phyloP scores from a whole-genome alignment of 805 yeast genomes.

The Wickerhamomyces hampshirensis region DNA sequence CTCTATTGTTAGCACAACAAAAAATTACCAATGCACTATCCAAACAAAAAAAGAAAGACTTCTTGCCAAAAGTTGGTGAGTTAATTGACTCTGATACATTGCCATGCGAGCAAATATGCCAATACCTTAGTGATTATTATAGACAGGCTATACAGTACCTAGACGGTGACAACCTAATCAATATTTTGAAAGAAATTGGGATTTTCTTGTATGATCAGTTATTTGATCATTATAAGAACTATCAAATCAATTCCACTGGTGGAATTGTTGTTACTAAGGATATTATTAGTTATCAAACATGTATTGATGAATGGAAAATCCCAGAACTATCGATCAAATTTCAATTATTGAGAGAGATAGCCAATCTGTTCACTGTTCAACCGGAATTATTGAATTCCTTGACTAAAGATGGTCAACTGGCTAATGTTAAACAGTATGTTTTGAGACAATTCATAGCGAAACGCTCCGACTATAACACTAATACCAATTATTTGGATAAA shows the following conservation, averaged over 20 bases:
- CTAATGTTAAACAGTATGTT: conserved; percentile 55
- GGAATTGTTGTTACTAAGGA: conserved; percentile 81
- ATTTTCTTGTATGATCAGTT: conserved; percentile 50
- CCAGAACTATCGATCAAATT: conserved; percentile 57
- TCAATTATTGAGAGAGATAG: conserved; percentile 72
- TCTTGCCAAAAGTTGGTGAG: conserved; percentile 35
- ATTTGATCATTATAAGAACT: conserved; percentile 69
- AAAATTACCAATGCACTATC: conserved; percentile 47
- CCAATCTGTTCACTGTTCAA: conserved; percentile 80
- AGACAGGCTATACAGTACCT: conserved; percentile 34
- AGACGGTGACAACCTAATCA: conserved; percentile 43
- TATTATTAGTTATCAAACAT: conserved; percentile 67
- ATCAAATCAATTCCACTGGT: conserved; percentile 74
- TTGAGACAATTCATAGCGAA: conserved; percentile 63
- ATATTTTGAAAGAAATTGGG: conserved; percentile 54
- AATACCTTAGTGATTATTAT: conserved; percentile 42
- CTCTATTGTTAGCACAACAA: conserved; percentile 47
- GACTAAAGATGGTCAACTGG: conserved; percentile 76
- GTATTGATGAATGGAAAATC: conserved; percentile 63
- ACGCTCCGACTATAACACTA: conserved; percentile 64
- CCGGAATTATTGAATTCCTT: conserved; percentile 73
- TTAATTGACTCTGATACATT: conserved; percentile 56
- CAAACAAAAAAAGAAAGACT: conserved; percentile 75
- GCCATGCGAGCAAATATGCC: conserved; percentile 61
- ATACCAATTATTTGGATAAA: conserved; percentile 24